Evolutionary conservation across 148 eudicot genomes (phyloP).

Genomic region (Vaccinium macrocarpon): DNA sequence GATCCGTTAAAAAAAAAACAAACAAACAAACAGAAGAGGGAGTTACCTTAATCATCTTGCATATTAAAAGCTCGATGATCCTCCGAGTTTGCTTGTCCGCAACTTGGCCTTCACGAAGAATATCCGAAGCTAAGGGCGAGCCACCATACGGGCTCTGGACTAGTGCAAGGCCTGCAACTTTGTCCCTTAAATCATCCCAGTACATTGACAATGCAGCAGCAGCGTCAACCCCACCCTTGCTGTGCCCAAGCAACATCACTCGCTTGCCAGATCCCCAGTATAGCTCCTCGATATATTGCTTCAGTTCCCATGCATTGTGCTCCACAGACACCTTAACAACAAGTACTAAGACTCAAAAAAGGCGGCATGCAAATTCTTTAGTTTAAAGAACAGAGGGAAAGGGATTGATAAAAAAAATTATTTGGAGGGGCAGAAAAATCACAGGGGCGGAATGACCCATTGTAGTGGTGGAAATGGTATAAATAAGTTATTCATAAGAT

Average conservation of each 20-base stretch:
- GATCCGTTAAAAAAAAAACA: background rate
- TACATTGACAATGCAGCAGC: slow-evolving; percentile 88
- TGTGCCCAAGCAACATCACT: slow-evolving; percentile 94
- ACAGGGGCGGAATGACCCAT: background rate
- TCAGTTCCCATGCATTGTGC: slow-evolving; percentile 80
- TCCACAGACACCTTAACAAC: slow-evolving; percentile 78
- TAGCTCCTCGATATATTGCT: slow-evolving; percentile 83
- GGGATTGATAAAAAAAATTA: background rate
- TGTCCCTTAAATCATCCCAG: slow-evolving; percentile 59
- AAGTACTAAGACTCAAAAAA: background rate
- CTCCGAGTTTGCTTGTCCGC: slow-evolving; percentile 78
- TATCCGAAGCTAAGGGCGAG: slow-evolving; percentile 82
- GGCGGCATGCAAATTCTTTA: background rate
- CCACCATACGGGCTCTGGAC: slow-evolving; percentile 98
- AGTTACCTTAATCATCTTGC: slow-evolving; percentile 75
- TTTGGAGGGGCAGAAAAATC: background rate
- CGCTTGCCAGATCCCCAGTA: slow-evolving; percentile 93
- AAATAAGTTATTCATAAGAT: background rate
- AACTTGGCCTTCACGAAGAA: slow-evolving; percentile 82
- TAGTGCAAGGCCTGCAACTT: slow-evolving; percentile 83
- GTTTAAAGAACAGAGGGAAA: background rate
- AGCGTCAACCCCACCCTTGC: slow-evolving; percentile 97
- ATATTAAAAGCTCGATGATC: slow-evolving; percentile 70
- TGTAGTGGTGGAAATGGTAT: background rate
- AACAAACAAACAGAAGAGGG: background rate